Percentiles rank a stretch among this genome's conserved stretches.
phyloP scores from a whole-genome alignment of 305 asterid species.

The Solanum hybrid region DNA sequence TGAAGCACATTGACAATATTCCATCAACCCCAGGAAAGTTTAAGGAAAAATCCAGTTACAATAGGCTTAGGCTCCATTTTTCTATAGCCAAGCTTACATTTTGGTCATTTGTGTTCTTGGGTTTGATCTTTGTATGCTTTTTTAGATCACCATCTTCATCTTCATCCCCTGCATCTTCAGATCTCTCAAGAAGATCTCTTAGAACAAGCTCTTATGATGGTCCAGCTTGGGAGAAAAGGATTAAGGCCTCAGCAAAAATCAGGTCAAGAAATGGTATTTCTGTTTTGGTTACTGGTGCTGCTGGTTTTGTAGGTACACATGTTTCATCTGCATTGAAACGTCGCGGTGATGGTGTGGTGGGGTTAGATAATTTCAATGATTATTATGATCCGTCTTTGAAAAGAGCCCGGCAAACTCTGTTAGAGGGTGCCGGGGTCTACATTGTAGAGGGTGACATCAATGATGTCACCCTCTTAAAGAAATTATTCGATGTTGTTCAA shows the following conservation, averaged over 20 bases:
- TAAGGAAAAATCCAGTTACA: slow-evolving; percentile 56
- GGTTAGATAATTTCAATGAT: slow-evolving; percentile 71
- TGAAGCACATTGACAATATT: slow-evolving; percentile 60
- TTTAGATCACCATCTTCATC: slow-evolving; percentile 45
- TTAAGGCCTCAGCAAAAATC: slow-evolving; percentile 64
- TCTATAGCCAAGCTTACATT: slow-evolving; percentile 70
- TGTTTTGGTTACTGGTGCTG: slow-evolving; percentile 85
- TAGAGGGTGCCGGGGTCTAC: slow-evolving; percentile 72
- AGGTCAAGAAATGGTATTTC: slow-evolving; percentile 71
- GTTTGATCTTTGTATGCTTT: slow-evolving; percentile 57
- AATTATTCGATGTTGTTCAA: slow-evolving; percentile 59
- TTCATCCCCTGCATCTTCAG: slow-evolving; percentile 15
- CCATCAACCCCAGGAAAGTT: slow-evolving; percentile 64
- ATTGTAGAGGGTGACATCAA: slow-evolving; percentile 83
- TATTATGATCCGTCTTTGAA: slow-evolving; percentile 77
- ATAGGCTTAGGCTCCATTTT: slow-evolving; percentile 55
- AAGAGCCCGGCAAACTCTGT: slow-evolving; percentile 58
- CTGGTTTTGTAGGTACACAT: slow-evolving; percentile 90
- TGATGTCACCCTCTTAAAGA: slow-evolving; percentile 47
- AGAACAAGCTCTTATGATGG: slow-evolving; percentile 44
- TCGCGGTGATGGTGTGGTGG: slow-evolving; percentile 85
- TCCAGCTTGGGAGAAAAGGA: slow-evolving; percentile 51
- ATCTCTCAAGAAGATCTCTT: slow-evolving; percentile 78
- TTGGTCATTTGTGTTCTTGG: slow-evolving; percentile 71
- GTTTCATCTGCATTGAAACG: slow-evolving; percentile 80